Evolutionary conservation across 805 yeast species (phyloP).

Genomic region (Teunomyces aglyptinius): DNA sequence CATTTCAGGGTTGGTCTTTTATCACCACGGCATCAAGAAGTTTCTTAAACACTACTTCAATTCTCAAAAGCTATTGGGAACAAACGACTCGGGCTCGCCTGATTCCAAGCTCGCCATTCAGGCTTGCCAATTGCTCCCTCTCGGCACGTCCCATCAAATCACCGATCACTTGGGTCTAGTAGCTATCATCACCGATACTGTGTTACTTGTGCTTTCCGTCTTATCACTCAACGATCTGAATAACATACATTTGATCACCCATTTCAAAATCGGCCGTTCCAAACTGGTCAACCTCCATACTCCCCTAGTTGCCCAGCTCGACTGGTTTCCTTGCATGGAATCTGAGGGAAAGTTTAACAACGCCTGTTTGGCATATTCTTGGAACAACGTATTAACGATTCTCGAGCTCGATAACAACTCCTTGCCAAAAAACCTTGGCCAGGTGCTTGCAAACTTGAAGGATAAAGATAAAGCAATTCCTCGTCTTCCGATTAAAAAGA

Average conservation of each 20-base stretch:
- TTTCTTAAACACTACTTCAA: slow-evolving; percentile 50
- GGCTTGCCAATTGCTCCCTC: slow-evolving; percentile 51
- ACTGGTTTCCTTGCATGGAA: slow-evolving; percentile 63
- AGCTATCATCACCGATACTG: slow-evolving; percentile 55
- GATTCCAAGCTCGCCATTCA: slow-evolving; percentile 17
- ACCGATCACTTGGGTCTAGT: slow-evolving; percentile 59
- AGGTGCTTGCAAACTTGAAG: slow-evolving; percentile 27
- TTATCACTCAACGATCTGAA: slow-evolving; percentile 40
- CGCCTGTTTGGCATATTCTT: slow-evolving; percentile 62
- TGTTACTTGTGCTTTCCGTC: slow-evolving; percentile 54
- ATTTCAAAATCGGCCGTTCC: slow-evolving; percentile 53
- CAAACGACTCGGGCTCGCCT: slow-evolving; percentile 21
- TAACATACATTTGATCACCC: slow-evolving; percentile 38
- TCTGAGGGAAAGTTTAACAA: slow-evolving; percentile 16
- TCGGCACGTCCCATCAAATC: slow-evolving; percentile 52
- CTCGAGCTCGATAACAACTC: slow-evolving; percentile 46
- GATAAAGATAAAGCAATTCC: slow-evolving; percentile 39
- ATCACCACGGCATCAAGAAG: slow-evolving; percentile 62
- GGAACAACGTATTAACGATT: slow-evolving; percentile 61
- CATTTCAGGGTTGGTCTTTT: slow-evolving; percentile 45
- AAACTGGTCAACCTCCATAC: slow-evolving; percentile 9
- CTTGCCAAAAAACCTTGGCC: slow-evolving; percentile 27
- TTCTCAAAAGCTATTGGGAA: slow-evolving; percentile 54
- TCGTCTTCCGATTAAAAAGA: slow-evolving; percentile 21
- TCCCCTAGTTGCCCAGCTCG: slow-evolving; percentile 18